These are phyloP conservation scores for Populus hybrid DNA, from an alignment of 441 rosid species.

Conservation along the genomic window DNA sequence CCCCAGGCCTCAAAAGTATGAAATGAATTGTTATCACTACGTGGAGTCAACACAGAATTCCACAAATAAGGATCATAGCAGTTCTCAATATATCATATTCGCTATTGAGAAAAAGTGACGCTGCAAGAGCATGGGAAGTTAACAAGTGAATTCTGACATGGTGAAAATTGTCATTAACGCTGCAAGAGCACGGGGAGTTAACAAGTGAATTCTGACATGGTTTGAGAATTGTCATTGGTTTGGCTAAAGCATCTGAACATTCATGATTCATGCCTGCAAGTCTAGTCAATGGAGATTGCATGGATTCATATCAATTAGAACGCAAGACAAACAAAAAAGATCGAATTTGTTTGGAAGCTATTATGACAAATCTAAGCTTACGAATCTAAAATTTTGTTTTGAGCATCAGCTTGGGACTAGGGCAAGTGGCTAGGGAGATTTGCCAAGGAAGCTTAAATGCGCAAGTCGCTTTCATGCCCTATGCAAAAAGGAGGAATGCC, in stretches of 20 bases:
- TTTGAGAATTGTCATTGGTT: neutral
- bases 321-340: neutral
- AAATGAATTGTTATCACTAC: neutral
- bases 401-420: neutral
- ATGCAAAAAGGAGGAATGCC: neutral
- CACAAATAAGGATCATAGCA: neutral
- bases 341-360: conserved; percentile 13
- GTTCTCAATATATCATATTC: neutral
- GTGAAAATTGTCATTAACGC: neutral
- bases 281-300: neutral
- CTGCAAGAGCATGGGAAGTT: conserved; percentile 1
- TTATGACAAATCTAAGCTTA: conserved; percentile 1
- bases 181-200: neutral
- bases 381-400: conserved; percentile 4
- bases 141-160: conserved; percentile 6
- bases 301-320: neutral
- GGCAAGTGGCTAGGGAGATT: neutral
- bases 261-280: neutral
- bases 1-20: neutral
- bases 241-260: neutral
- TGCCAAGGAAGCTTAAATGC: neutral
- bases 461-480: neutral
- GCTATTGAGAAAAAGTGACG: neutral
- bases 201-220: conserved; percentile 10
- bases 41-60: neutral